Percentiles rank a stretch among this genome's conserved stretches.
Evolutionary conservation across 1,139 yeast genomes (phyloP).

Genomic region (Hansenula anomala): DNA sequence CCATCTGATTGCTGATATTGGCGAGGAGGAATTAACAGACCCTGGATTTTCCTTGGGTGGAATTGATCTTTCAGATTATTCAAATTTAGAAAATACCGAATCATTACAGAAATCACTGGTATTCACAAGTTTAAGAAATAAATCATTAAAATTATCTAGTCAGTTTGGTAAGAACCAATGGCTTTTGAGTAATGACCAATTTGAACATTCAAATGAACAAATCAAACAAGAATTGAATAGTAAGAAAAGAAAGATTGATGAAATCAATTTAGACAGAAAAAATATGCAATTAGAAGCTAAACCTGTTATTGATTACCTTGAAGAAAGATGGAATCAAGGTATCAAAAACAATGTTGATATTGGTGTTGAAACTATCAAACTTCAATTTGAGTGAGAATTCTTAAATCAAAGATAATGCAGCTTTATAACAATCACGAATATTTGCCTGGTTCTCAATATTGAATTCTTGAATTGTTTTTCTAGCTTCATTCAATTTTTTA

Average conservation of each 20-base stretch:
- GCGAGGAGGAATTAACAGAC: constrained; percentile 3
- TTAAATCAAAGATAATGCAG: not conserved
- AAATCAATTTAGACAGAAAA: constrained; percentile 15
- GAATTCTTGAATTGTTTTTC: not conserved
- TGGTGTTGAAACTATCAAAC: constrained; percentile 16
- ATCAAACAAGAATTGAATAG: constrained; percentile 6
- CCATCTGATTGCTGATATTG: not conserved
- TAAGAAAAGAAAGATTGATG: constrained; percentile 15
- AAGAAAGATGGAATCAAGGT: constrained; percentile 17
- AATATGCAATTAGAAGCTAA: constrained; percentile 9
- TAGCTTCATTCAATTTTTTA: not conserved
- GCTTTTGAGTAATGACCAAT: constrained; percentile 13
- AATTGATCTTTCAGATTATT: constrained; percentile 15
- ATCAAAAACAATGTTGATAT: constrained; percentile 17
- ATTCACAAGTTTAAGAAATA: constrained; percentile 13
- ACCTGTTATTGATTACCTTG: constrained; percentile 14
- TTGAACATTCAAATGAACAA: constrained; percentile 6
- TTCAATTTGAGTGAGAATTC: not conserved
- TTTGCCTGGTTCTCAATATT: not conserved
- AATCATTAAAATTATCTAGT: constrained; percentile 7
- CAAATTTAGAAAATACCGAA: constrained; percentile 10
- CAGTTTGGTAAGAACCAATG: constrained; percentile 15
- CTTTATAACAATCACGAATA: not conserved
- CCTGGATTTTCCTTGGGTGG: constrained; percentile 17
- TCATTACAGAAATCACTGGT: constrained; percentile 13